Percentiles rank a stretch among this genome's conserved stretches.
These are phyloP conservation scores for Ceratocystis cubensis DNA, from an alignment of 2,329 filamentous ascomycete genomes.

Conservation along the genomic window DNA sequence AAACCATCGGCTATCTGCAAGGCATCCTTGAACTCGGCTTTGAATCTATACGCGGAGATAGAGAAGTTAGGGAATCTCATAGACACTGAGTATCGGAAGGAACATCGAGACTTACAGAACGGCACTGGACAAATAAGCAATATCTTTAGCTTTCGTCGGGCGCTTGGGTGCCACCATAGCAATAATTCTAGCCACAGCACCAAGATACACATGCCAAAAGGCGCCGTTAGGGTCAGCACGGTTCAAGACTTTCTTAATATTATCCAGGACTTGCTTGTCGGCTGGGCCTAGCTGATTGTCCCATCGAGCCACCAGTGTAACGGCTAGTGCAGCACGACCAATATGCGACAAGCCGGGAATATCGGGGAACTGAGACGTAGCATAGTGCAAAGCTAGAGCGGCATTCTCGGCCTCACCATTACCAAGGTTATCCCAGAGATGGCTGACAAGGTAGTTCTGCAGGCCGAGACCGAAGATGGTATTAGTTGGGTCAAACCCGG, in stretches of 20 bases:
- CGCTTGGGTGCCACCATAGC: conserved; percentile 33
- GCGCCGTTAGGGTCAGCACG: conserved; percentile 30
- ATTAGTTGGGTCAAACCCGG: conserved; percentile 27
- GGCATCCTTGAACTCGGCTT: background rate
- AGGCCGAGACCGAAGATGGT: conserved; percentile 35
- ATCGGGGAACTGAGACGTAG: conserved; percentile 54
- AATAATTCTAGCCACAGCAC: conserved; percentile 35
- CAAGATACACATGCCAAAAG: conserved; percentile 44
- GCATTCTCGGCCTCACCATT: conserved; percentile 43
- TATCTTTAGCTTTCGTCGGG: conserved; percentile 29
- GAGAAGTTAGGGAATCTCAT: background rate
- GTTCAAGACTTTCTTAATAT: conserved; percentile 34
- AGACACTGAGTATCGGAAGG: background rate
- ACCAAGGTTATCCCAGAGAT: conserved; percentile 42
- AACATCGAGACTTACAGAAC: conserved; percentile 32
- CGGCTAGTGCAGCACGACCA: conserved; percentile 55
- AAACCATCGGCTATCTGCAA: background rate
- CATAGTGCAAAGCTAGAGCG: conserved; percentile 58
- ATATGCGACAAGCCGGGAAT: conserved; percentile 63
- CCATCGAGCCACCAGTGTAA: conserved; percentile 64
- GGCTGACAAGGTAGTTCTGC: conserved; percentile 35
- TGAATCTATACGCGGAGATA: background rate
- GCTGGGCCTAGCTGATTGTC: conserved; percentile 44
- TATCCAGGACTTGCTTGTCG: conserved; percentile 34
- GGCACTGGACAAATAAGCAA: conserved; percentile 25